Evolutionary conservation across 2,329 filamentous ascomycete species (phyloP).

Genomic region (Remersonia thermophila): DNA sequence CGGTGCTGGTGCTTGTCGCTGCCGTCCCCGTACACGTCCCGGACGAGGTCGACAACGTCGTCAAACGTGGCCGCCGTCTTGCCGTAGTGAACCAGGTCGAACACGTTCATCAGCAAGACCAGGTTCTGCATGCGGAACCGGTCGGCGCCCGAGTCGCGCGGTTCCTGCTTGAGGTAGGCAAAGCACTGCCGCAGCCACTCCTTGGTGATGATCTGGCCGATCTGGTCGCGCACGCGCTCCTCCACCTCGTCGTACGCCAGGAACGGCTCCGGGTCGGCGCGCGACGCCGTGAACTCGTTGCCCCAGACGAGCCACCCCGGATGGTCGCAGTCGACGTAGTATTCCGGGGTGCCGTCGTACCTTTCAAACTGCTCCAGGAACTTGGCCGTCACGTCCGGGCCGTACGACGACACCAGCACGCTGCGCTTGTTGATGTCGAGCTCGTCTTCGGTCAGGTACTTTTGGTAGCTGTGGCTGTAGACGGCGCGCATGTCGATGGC

Average conservation of each 20-base stretch:
- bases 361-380: constrained; percentile 69
- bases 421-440: constrained; percentile 63
- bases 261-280: constrained; percentile 56
- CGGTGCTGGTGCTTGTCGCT: constrained; percentile 97
- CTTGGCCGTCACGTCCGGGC: constrained; percentile 64
- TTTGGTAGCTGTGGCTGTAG: constrained; percentile 76
- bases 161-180: constrained; percentile 90
- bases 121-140: constrained; percentile 83
- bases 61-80: constrained; percentile 68
- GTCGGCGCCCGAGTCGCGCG: constrained; percentile 67
- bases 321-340: constrained; percentile 83
- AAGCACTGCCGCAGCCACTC: constrained; percentile 85
- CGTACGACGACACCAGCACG: constrained; percentile 59
- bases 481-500: constrained; percentile 76
- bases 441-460: constrained; percentile 73
- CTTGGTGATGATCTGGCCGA: constrained; percentile 66
- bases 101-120: constrained; percentile 76
- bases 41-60: constrained; percentile 72
- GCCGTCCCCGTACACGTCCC: constrained; percentile 75
- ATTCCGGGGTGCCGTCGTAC: constrained; percentile 56
- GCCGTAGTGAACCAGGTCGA: constrained; percentile 77
- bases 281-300: constrained; percentile 70
- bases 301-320: constrained; percentile 96
- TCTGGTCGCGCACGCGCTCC: constrained; percentile 57
- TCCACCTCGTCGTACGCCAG: constrained; percentile 71